Evolutionary conservation across 495 filamentous ascomycete species (phyloP).

Genomic region (Penicillium verhagenii): DNA sequence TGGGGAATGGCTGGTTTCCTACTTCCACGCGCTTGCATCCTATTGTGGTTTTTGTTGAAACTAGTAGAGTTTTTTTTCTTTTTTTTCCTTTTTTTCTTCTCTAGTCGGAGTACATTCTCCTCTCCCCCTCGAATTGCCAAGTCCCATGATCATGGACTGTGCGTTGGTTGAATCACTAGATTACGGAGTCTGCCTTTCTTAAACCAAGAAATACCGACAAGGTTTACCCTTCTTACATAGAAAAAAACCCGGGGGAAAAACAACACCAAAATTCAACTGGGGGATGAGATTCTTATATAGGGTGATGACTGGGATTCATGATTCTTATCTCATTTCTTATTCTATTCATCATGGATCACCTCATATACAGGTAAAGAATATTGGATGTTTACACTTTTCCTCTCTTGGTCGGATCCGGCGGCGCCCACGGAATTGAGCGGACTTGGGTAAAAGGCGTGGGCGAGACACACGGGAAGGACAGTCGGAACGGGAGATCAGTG

Average conservation of each 20-base stretch:
- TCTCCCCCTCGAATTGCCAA: too few relatives aligned
- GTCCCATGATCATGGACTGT: background rate
- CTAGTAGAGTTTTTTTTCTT: background rate
- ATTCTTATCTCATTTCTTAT: background rate
- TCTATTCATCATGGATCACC: too few relatives aligned
- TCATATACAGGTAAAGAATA: too few relatives aligned
- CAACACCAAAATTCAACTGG: too few relatives aligned
- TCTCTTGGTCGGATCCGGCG: too few relatives aligned
- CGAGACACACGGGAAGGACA: constrained; percentile 29
- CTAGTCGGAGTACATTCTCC: background rate
- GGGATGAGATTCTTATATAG: background rate
- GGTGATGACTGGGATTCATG: background rate
- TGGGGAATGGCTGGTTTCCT: background rate
- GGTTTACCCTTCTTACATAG: background rate
- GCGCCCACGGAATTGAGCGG: constrained; percentile 8
- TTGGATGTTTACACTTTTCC: too few relatives aligned
- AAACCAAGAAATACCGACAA: too few relatives aligned
- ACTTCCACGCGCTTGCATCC: constrained; percentile 13
- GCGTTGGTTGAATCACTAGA: background rate
- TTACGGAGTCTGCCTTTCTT: background rate
- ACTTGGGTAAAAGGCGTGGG: background rate
- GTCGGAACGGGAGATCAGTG: constrained; percentile 43
- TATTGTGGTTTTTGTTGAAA: background rate
- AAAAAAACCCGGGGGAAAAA: background rate
- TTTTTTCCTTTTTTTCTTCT: background rate